phyloP scores from a whole-genome alignment of 2,329 filamentous ascomycete species.

The Microdochium nivale region DNA sequence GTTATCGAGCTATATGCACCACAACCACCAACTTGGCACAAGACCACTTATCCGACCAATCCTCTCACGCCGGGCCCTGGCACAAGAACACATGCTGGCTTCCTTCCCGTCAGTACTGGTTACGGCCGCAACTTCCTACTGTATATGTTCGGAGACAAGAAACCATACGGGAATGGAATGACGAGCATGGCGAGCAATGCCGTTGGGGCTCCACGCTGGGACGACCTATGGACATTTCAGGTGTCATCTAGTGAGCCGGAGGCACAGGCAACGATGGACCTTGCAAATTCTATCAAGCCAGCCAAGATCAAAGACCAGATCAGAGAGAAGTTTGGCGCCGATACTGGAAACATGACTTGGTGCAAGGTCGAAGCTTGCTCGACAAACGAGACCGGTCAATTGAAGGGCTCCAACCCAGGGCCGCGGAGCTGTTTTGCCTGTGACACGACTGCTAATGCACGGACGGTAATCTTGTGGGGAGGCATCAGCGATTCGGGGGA shows the following conservation, averaged over 20 bases:
- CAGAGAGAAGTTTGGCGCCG: constrained; percentile 28
- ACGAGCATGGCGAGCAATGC: neutral
- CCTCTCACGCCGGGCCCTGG: constrained; percentile 29
- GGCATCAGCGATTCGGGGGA: constrained; percentile 33
- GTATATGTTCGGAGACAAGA: constrained; percentile 34
- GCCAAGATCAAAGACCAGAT: constrained; percentile 42
- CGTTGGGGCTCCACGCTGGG: constrained; percentile 15
- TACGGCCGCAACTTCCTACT: constrained; percentile 43
- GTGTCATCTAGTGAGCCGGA: constrained; percentile 27
- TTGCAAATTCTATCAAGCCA: constrained; percentile 27
- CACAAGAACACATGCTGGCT: constrained; percentile 29
- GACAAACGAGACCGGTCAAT: constrained; percentile 28
- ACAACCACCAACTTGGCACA: constrained; percentile 27
- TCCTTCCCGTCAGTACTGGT: constrained; percentile 39
- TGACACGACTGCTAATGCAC: constrained; percentile 32
- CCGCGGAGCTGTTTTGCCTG: constrained; percentile 30
- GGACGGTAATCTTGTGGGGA: constrained; percentile 43
- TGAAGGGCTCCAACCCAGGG: constrained; percentile 31
- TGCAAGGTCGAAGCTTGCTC: constrained; percentile 38
- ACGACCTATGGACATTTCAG: constrained; percentile 44
- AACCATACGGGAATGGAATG: neutral
- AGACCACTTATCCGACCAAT: constrained; percentile 24
- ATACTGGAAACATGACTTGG: constrained; percentile 40
- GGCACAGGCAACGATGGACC: constrained; percentile 8
- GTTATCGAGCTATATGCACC: constrained; percentile 19